These are phyloP conservation scores for Fomitopsis serialis DNA, from an alignment of 768 basidiomycete genomes.

Conservation along the genomic window DNA sequence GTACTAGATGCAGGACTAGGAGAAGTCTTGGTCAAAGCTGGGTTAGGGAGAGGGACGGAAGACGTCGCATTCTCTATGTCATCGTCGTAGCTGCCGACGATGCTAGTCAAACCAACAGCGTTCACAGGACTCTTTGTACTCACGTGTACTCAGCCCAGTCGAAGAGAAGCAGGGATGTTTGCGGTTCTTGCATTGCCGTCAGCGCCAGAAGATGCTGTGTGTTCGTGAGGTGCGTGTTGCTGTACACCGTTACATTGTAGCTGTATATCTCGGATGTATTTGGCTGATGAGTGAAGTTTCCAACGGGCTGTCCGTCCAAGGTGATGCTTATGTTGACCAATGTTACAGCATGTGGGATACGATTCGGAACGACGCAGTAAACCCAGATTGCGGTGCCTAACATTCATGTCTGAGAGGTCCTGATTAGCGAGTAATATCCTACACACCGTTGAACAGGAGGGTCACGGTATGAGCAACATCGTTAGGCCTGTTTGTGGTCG, in stretches of 20 bases:
- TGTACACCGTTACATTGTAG: constrained; percentile 7
- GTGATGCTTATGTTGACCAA: constrained; percentile 4
- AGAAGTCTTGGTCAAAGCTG: no score
- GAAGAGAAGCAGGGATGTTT: neutral
- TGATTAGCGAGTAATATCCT: neutral
- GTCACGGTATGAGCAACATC: neutral
- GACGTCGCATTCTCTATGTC: no score
- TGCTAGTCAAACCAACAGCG: neutral
- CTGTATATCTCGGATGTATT: neutral
- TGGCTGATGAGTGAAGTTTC: neutral
- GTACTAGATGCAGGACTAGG: no score
- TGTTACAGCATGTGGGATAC: neutral
- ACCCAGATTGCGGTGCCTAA: constrained; percentile 9
- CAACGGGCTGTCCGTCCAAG: neutral
- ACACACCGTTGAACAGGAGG: neutral
- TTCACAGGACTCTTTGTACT: neutral
- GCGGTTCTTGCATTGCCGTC: neutral
- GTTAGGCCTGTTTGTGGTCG: neutral
- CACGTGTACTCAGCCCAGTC: constrained; percentile 1
- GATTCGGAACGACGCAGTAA: constrained; percentile 7
- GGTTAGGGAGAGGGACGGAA: no score
- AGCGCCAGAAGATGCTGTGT: constrained; percentile 1
- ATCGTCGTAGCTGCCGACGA: no score
- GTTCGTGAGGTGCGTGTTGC: neutral
- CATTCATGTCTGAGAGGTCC: neutral